Evolutionary conservation across 768 basidiomycete genomes (phyloP).

Genomic region (Cystobasidium onofrii): DNA sequence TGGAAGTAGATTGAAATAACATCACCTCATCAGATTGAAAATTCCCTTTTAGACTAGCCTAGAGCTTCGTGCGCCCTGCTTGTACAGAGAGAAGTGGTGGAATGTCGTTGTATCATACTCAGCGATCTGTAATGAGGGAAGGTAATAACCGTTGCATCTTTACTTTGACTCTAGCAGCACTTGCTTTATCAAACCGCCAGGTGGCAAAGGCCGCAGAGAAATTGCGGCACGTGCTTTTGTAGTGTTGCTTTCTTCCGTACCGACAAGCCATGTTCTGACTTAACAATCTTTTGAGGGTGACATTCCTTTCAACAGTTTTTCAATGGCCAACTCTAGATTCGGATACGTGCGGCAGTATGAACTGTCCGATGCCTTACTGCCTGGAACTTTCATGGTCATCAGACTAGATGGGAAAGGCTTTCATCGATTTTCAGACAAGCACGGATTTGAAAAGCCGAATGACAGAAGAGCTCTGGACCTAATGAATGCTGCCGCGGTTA

Average conservation of each 20-base stretch:
- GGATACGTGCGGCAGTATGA: conserved; percentile 86
- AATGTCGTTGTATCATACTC: background rate
- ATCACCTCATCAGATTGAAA: too few species aligned
- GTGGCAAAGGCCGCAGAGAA: background rate
- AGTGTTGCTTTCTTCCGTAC: background rate
- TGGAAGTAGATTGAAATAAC: too few species aligned
- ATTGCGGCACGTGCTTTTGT: background rate
- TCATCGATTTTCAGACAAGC: conserved; percentile 80
- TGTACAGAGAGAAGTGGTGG: background rate
- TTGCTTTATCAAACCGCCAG: background rate
- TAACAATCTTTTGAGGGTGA: too few species aligned
- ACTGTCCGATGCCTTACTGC: conserved; percentile 74
- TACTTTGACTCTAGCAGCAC: too few species aligned
- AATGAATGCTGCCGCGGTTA: conserved; percentile 82
- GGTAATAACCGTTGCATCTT: background rate
- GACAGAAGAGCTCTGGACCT: conserved; percentile 74
- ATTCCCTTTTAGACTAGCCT: too few species aligned
- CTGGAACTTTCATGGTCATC: conserved; percentile 71
- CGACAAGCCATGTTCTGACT: background rate
- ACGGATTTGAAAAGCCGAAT: conserved; percentile 81
- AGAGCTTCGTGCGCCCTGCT: too few species aligned
- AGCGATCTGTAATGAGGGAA: too few species aligned
- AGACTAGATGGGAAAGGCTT: conserved; percentile 90
- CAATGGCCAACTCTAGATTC: conserved; percentile 87
- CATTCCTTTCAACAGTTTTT: too few species aligned